These are phyloP conservation scores for Shiraia bambusicola DNA, from an alignment of 2,329 filamentous ascomycete genomes.

Conservation along the genomic window DNA sequence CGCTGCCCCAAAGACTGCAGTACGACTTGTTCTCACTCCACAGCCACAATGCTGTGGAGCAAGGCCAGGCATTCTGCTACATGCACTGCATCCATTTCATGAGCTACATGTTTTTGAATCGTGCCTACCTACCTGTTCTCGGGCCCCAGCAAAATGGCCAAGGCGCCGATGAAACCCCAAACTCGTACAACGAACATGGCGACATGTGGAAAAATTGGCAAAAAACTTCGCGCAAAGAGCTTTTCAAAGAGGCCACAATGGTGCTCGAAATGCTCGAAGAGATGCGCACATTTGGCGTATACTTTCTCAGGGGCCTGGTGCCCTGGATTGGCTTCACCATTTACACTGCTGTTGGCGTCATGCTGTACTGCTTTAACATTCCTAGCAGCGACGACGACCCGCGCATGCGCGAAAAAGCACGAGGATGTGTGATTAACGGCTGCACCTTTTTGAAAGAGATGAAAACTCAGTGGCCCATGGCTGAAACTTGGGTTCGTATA, in stretches of 20 bases:
- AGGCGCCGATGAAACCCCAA: slow-evolving; percentile 32
- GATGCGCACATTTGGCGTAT: slow-evolving; percentile 45
- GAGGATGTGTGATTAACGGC: slow-evolving; percentile 39
- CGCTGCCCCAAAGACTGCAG: slow-evolving; percentile 38
- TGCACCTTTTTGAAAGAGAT: slow-evolving; percentile 45
- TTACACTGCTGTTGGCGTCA: slow-evolving; percentile 45
- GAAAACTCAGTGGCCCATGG: slow-evolving; percentile 47
- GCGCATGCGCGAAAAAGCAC: slow-evolving; percentile 33
- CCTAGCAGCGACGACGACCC: slow-evolving; percentile 40
- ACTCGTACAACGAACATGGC: slow-evolving; percentile 35
- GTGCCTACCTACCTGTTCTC: slow-evolving; percentile 44
- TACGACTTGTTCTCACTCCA: slow-evolving; percentile 44
- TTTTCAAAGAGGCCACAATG: slow-evolving; percentile 41
- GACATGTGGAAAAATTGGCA: slow-evolving; percentile 43
- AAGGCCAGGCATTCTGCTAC: slow-evolving; percentile 46
- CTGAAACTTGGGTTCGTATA: slow-evolving; percentile 39
- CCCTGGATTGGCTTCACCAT: slow-evolving; percentile 48
- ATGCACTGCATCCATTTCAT: slow-evolving; percentile 48
- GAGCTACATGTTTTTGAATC: slow-evolving; percentile 46
- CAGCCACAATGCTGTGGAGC: slow-evolving; percentile 46
- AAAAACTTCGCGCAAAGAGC: slow-evolving; percentile 37
- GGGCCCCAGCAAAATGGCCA: slow-evolving; percentile 34
- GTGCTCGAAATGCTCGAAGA: slow-evolving; percentile 47
- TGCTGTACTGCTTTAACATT: slow-evolving; percentile 45
- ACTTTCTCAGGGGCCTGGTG: slow-evolving; percentile 43